Conservation (phyloP, 805 yeast genomes). For the Suhomyces tanzawaensis region DNA sequence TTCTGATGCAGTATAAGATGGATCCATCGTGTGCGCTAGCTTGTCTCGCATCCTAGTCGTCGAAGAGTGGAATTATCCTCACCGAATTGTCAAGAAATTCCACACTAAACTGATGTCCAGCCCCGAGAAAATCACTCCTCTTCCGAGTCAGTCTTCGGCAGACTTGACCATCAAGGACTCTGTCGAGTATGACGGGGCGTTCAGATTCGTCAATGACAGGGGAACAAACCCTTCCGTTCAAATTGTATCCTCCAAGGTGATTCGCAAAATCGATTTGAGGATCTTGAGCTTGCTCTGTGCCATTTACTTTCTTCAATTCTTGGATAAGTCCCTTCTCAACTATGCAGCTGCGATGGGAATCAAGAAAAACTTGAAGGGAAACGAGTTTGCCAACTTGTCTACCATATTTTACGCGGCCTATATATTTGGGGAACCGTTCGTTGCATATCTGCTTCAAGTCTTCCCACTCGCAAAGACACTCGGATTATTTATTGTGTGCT, state of each 20-base stretch:
- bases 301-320: conserved; percentile 54
- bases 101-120: too few relatives aligned
- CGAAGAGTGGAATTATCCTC: too few relatives aligned
- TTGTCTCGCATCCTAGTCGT: too few relatives aligned
- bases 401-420: conserved; percentile 55
- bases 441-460: conserved; percentile 40
- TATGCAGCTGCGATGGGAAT: conserved; percentile 69
- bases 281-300: conserved; percentile 51
- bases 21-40: too few relatives aligned
- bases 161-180: not conserved
- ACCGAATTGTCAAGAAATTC: too few relatives aligned
- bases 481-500: conserved; percentile 44
- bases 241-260: not conserved
- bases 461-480: conserved; percentile 54
- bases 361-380: conserved; percentile 44
- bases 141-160: not conserved
- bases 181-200: conserved; percentile 19
- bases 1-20: too few relatives aligned
- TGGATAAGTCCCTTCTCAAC: conserved; percentile 58
- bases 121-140: too few relatives aligned
- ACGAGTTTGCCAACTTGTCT: conserved; percentile 50
- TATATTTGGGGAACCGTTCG: conserved; percentile 53
- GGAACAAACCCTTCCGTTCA: not conserved
- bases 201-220: conserved; percentile 14
- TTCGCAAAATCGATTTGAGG: conserved; percentile 45